These are phyloP conservation scores for Pleurotus sapidus DNA, from an alignment of 768 basidiomycete genomes.

Conservation along the genomic window DNA sequence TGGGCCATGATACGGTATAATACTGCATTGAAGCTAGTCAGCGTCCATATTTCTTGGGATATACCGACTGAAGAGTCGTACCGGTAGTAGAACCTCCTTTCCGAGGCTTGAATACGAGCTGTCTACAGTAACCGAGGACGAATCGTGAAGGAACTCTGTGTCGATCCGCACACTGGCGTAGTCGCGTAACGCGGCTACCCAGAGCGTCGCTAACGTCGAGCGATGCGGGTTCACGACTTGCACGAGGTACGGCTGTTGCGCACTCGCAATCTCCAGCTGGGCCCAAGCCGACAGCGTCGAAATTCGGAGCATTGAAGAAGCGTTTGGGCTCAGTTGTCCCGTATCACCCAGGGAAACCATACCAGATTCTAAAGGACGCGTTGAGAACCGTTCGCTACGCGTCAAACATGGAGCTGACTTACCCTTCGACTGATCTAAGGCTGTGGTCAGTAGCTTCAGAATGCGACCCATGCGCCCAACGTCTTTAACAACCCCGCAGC, in stretches of 20 bases:
- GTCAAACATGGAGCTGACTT: constrained; percentile 10
- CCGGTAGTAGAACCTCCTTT: constrained; percentile 87
- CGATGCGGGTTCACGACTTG: constrained; percentile 83
- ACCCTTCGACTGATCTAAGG: constrained; percentile 92
- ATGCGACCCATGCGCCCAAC: constrained; percentile 91
- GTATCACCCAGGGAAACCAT: constrained; percentile 86
- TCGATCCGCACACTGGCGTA: constrained; percentile 90
- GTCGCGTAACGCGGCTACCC: constrained; percentile 87
- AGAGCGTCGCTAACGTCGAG: constrained; percentile 70
- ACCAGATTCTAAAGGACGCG: constrained; percentile 57
- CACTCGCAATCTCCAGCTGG: constrained; percentile 78
- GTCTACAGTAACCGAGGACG: constrained; percentile 72
- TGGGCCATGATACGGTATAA: constrained; percentile 78
- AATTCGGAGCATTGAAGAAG: constrained; percentile 90
- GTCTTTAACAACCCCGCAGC: constrained; percentile 92
- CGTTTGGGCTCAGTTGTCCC: constrained; percentile 87
- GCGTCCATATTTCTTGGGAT: neutral
- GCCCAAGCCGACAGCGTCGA: constrained; percentile 96
- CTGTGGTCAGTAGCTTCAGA: constrained; percentile 80
- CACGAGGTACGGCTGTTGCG: constrained; percentile 69
- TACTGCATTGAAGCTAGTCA: constrained; percentile 50
- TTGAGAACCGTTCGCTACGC: constrained; percentile 3
- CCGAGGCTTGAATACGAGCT: constrained; percentile 85
- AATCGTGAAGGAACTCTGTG: constrained; percentile 80
- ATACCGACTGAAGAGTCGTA: constrained; percentile 33